Conservation (phyloP, 176 grass and related monocot species). For the Oropetium thomaeum region DNA sequence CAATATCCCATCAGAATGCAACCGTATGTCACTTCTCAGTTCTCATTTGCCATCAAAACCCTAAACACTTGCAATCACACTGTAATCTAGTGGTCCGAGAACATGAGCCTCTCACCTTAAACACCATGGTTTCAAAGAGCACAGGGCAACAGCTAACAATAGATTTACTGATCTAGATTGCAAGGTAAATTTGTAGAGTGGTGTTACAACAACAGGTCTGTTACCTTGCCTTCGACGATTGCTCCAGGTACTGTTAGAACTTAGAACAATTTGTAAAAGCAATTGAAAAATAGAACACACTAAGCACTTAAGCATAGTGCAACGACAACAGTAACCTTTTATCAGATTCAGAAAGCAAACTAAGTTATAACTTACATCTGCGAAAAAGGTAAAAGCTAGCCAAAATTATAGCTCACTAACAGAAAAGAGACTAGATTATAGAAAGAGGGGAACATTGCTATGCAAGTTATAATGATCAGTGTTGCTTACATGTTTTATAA, state of each 20-base stretch:
- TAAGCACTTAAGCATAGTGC: background rate
- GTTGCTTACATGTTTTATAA: background rate
- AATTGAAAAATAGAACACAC: background rate
- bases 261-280: background rate
- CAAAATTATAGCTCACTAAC: background rate
- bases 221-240: background rate
- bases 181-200: background rate
- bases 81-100: background rate
- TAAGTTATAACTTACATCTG: background rate
- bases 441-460: no score
- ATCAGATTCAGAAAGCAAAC: conserved; percentile 4
- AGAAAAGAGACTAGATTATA: conserved; percentile 15
- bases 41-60: background rate
- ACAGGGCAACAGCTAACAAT: background rate
- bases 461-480: background rate
- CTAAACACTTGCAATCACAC: background rate
- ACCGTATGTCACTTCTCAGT: background rate
- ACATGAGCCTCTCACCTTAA: background rate
- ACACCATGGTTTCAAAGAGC: background rate
- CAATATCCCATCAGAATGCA: background rate
- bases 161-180: background rate
- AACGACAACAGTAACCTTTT: background rate
- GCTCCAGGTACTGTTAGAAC: background rate
- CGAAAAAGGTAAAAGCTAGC: background rate
- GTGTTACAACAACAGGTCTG: background rate